Conservation (phyloP, 257 asterid genomes). For the Ehretia macrophylla region DNA sequence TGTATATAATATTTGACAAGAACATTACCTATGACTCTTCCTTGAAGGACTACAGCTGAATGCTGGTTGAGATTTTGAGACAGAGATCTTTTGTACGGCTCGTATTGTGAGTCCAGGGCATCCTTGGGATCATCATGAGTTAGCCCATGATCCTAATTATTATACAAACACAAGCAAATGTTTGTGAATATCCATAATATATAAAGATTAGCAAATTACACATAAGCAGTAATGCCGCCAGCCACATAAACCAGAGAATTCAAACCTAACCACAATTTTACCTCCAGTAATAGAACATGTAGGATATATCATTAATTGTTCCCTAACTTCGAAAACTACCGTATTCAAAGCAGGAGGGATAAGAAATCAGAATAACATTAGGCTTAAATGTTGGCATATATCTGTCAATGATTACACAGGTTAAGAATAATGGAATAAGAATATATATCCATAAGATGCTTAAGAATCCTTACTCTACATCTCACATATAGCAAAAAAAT, state of each 20-base stretch:
- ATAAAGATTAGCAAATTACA: background rate
- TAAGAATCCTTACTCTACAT: no score
- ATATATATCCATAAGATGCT: no score
- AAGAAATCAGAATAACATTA: background rate
- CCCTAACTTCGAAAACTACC: background rate
- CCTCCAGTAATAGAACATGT: background rate
- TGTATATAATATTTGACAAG: background rate
- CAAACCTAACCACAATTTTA: background rate
- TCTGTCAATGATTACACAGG: no score
- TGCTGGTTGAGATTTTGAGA: slow-evolving; percentile 90
- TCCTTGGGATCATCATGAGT: slow-evolving; percentile 57
- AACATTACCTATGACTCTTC: slow-evolving; percentile 79
- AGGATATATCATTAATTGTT: background rate
- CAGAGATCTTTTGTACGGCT: slow-evolving; percentile 76
- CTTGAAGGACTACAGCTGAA: slow-evolving; percentile 96
- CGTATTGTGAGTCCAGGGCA: slow-evolving; percentile 69
- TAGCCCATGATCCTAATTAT: slow-evolving; percentile 83
- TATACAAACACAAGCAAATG: slow-evolving; percentile 7
- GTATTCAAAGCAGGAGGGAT: background rate
- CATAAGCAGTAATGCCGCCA: background rate
- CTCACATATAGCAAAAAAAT: no score
- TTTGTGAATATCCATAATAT: background rate
- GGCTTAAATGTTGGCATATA: no score
- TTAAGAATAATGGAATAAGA: no score
- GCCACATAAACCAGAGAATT: background rate